phyloP scores from a whole-genome alignment of 179 eudicot species.

The Drosera spatulata region DNA sequence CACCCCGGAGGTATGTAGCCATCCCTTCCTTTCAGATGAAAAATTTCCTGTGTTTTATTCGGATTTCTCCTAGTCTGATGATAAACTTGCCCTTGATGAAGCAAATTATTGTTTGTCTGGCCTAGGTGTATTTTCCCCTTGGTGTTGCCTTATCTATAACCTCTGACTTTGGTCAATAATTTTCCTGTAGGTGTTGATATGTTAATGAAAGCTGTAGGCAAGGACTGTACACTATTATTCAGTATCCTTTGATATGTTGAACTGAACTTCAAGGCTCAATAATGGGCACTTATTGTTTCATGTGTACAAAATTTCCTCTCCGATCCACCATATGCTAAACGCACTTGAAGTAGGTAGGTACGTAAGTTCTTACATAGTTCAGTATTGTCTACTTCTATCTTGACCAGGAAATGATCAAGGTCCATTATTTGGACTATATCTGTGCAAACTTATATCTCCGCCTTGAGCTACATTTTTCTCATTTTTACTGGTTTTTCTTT shows the following conservation, averaged over 20 bases:
- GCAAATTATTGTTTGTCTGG: no score
- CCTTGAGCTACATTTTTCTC: not conserved
- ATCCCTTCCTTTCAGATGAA: not conserved
- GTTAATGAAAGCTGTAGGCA: slow-evolving; percentile 92
- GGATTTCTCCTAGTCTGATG: no score
- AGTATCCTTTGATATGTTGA: slow-evolving; percentile 57
- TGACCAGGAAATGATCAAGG: no score
- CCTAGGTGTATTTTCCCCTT: no score
- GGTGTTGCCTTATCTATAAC: no score
- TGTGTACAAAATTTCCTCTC: not conserved
- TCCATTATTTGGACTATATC: no score
- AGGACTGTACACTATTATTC: slow-evolving; percentile 84
- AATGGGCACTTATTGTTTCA: not conserved
- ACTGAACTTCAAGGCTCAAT: not conserved
- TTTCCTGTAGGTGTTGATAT: slow-evolving; percentile 66
- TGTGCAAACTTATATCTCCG: not conserved
- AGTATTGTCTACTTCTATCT: no score
- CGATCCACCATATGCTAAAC: not conserved
- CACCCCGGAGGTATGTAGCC: slow-evolving; percentile 82
- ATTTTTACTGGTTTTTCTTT: not conserved
- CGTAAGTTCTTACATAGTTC: no score
- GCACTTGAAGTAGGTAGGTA: no score
- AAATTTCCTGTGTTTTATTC: no score
- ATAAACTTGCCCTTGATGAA: no score
- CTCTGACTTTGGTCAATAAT: not conserved